Evolutionary conservation across 2,329 filamentous ascomycete genomes (phyloP).

Genomic region (Pochonia chlamydosporia): DNA sequence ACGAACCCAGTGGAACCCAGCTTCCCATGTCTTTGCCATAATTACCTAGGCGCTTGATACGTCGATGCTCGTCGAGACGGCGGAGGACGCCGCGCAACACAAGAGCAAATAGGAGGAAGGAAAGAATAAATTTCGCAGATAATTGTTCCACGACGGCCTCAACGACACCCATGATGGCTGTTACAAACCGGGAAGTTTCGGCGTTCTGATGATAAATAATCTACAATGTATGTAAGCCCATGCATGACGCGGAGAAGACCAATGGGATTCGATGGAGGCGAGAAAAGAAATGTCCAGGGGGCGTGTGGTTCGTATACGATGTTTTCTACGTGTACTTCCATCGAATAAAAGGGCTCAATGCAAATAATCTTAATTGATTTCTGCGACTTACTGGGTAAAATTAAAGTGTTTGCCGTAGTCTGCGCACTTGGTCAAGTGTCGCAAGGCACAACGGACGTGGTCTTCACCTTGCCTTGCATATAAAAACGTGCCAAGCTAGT

Average conservation of each 20-base stretch:
- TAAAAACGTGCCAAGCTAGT: too few relatives aligned
- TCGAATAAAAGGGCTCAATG: too few relatives aligned
- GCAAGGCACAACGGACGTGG: too few relatives aligned
- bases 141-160: slow-evolving; percentile 39
- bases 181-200: neutral
- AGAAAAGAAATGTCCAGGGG: too few relatives aligned
- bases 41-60: slow-evolving; percentile 40
- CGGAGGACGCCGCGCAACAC: slow-evolving; percentile 30
- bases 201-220: neutral
- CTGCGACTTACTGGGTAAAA: too few relatives aligned
- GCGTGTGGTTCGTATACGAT: too few relatives aligned
- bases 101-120: slow-evolving; percentile 31
- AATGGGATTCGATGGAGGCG: neutral
- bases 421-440: too few relatives aligned
- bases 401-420: too few relatives aligned
- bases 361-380: too few relatives aligned
- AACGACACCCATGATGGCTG: slow-evolving; percentile 39
- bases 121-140: slow-evolving; percentile 33
- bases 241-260: neutral
- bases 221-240: neutral
- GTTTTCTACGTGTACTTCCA: too few relatives aligned
- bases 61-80: slow-evolving; percentile 35
- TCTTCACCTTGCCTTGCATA: too few relatives aligned
- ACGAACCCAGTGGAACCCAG: slow-evolving; percentile 40
- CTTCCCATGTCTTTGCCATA: slow-evolving; percentile 31